A percentile compares a stretch with the other conserved stretches of the same genome.
Evolutionary conservation across 805 yeast species (phyloP).

Genomic region (Huiozyma sinensis): DNA sequence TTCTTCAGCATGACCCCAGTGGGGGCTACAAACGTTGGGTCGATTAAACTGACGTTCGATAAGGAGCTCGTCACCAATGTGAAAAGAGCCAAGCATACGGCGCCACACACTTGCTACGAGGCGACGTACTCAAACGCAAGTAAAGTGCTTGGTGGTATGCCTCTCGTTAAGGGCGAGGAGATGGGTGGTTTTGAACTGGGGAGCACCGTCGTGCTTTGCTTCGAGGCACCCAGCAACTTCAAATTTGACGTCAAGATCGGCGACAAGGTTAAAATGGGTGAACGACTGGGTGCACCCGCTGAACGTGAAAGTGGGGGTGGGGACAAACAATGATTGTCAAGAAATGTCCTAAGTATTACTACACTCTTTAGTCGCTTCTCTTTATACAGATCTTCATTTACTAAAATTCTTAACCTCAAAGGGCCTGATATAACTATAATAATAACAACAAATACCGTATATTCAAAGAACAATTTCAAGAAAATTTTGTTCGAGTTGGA

Average conservation of each 20-base stretch:
- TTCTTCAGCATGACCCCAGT: conserved; percentile 98
- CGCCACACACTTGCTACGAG: conserved; percentile 80
- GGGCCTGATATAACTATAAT: too few species aligned
- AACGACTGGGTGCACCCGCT: conserved; percentile 44
- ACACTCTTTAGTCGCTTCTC: too few species aligned
- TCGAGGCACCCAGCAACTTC: conserved; percentile 86
- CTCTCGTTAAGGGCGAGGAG: conserved; percentile 83
- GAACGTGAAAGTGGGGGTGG: too few species aligned
- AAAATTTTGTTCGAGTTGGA: too few species aligned
- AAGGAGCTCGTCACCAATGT: conserved; percentile 80
- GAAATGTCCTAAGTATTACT: too few species aligned
- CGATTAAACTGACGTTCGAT: conserved; percentile 85
- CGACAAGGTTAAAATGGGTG: conserved; percentile 79
- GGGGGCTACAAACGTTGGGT: conserved; percentile 98
- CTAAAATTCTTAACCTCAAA: too few species aligned
- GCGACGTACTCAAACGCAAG: conserved; percentile 84
- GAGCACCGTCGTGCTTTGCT: conserved; percentile 90
- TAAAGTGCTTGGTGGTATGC: conserved; percentile 68
- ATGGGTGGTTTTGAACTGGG: conserved; percentile 97
- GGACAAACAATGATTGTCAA: too few species aligned
- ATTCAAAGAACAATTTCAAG: too few species aligned
- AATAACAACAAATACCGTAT: too few species aligned
- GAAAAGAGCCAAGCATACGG: conserved; percentile 35
- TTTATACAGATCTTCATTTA: too few species aligned
- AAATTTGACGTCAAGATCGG: conserved; percentile 59